Base-by-base conservation (phyloP, 441 rosid genomes). In the Erodium trifolium region DNA sequence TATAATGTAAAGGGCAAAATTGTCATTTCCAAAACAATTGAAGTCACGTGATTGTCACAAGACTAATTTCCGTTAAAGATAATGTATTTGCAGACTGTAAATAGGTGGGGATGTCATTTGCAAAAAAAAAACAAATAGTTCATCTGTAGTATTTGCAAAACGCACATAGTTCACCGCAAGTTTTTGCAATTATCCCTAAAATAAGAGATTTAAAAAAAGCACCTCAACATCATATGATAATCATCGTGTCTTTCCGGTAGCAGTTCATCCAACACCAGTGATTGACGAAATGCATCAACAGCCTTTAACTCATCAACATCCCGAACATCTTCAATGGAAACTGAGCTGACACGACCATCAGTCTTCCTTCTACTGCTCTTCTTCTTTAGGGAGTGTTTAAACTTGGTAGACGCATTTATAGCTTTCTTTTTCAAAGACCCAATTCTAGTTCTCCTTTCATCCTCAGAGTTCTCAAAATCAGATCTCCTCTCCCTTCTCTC, bases 181-280 rank as follows among this genome's bases (percentile, higher is more conserved):
- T 23, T 0, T 23, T 23, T 23, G 27, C 2, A 23, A 23, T 23
- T 23, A 23, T 23, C 27, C 27, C 27, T 23, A 23, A 0, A 23
- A 23, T 23, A 59, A 74, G 72, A 34, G 23, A 39, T 11, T 13
- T 47, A 8, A 45, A 43, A 3, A 43, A 66, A 57, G 71, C 75
- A 90, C 92, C 99, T 85, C 82, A 94, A 77, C 96, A 92, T 85
- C 97, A 86, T 86, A 74, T 90, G 96, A 80, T 94, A 94, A 75
- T 94, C 98, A 71, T 94, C 97, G 43, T 86, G 85, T 72, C 72
- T 83, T 7, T 73, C 85, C 0, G 93, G 94, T 31, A 92, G 92
- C 73, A 94, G 63, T 75, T 94, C 97, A 35, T 94, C 97, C 85
- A 84, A 80, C 51, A 90, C 51, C 82, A 94, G 77, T 2, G 88